Conservation (phyloP, 2,329 filamentous ascomycete genomes). For the Fusarium lyarnte region DNA sequence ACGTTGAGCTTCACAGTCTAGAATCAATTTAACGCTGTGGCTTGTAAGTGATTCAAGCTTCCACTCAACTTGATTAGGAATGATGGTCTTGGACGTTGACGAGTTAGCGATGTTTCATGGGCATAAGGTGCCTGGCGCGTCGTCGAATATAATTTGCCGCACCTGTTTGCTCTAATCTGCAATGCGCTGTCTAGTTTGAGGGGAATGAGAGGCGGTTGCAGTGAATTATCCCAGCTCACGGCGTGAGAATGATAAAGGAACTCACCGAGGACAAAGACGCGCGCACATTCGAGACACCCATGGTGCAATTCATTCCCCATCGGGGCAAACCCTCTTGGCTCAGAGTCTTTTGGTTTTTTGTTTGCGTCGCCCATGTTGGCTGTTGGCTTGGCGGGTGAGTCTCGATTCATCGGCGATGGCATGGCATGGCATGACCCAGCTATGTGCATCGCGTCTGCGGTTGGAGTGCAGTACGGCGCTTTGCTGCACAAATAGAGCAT, state of each 20-base stretch:
- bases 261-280: not conserved
- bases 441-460: conserved; percentile 1
- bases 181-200: conserved; percentile 29
- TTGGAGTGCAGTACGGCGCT: not conserved
- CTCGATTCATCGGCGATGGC: conserved; percentile 32
- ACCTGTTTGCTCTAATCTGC: conserved; percentile 19
- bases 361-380: not conserved
- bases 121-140: not conserved
- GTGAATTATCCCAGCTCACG: not conserved
- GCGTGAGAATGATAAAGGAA: not conserved
- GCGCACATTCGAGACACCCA: conserved; percentile 2
- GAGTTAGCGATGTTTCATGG: conserved; percentile 33
- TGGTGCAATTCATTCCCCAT: conserved; percentile 8
- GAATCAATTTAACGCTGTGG: conserved; percentile 32
- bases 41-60: conserved; percentile 25
- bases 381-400: conserved; percentile 28
- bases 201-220: not conserved
- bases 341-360: not conserved
- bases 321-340: not conserved
- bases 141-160: conserved; percentile 21
- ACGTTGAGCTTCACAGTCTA: conserved; percentile 1
- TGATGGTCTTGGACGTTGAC: conserved; percentile 1
- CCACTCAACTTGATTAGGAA: conserved; percentile 30
- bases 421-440: conserved; percentile 13
- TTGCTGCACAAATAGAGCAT: not conserved